Evolutionary conservation across 106 monocot genomes (phyloP).

Genomic region (Hemerocallis citrina): DNA sequence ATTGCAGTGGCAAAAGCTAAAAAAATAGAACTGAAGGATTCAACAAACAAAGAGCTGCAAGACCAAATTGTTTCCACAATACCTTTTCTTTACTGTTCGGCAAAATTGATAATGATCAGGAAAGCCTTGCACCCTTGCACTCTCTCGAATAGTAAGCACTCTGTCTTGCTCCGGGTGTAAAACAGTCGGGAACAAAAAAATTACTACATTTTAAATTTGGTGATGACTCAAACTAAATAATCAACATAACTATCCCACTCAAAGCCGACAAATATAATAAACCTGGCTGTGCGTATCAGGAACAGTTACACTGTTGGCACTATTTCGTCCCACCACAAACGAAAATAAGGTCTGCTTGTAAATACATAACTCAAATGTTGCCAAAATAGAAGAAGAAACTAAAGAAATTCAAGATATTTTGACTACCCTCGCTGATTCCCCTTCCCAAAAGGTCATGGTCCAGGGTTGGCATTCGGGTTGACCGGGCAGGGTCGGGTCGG

Average conservation of each 20-base stretch:
- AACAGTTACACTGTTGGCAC: slow-evolving; percentile 25
- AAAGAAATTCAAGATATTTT: not conserved
- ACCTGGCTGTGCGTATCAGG: slow-evolving; percentile 22
- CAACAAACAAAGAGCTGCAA: not conserved
- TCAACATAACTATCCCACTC: too few species aligned
- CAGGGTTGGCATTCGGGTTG: too few species aligned
- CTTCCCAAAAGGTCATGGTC: slow-evolving; percentile 2
- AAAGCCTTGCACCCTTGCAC: slow-evolving; percentile 26
- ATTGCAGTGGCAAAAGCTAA: not conserved
- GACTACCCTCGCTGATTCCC: not conserved
- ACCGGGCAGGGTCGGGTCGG: too few species aligned
- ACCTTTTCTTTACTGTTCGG: slow-evolving; percentile 18
- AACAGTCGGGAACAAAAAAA: slow-evolving; percentile 5
- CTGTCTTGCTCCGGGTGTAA: slow-evolving; percentile 29
- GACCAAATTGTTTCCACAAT: slow-evolving; percentile 1
- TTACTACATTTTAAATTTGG: not conserved
- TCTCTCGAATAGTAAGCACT: slow-evolving; percentile 19
- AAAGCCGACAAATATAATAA: too few species aligned
- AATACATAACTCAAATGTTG: too few species aligned
- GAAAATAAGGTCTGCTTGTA: slow-evolving; percentile 17
- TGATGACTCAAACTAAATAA: not conserved
- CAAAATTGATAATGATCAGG: slow-evolving; percentile 22
- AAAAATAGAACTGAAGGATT: not conserved
- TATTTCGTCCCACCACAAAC: slow-evolving; percentile 27
- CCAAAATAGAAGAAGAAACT: not conserved